Evolutionary conservation across 164 flowering plant genomes (phyloP).

Genomic region (Nymphaea thermarum): DNA sequence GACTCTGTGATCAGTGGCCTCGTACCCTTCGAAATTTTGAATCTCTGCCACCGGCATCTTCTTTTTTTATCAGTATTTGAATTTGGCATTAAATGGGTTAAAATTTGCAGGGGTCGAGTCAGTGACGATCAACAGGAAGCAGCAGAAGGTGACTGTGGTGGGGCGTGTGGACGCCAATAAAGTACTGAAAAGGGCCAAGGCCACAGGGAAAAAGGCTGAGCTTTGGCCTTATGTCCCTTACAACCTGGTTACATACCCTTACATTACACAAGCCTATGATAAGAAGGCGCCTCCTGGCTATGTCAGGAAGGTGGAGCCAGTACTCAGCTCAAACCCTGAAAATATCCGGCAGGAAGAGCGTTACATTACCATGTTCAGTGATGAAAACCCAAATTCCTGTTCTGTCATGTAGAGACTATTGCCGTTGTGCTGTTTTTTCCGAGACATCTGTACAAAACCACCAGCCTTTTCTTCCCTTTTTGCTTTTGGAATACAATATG

Average conservation of each 20-base stretch:
- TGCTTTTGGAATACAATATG: too few species aligned
- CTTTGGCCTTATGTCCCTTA: slow-evolving; percentile 85
- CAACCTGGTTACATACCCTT: slow-evolving; percentile 54
- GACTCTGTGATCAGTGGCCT: too few species aligned
- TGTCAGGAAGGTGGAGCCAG: slow-evolving; percentile 38
- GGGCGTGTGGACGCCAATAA: slow-evolving; percentile 62
- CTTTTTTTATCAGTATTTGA: too few species aligned
- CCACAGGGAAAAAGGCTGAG: slow-evolving; percentile 66
- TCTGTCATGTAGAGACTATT: slow-evolving; percentile 28
- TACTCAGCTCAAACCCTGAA: slow-evolving; percentile 16
- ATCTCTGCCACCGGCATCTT: not conserved
- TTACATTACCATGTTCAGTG: slow-evolving; percentile 62
- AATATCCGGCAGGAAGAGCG: slow-evolving; percentile 28
- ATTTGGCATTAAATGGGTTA: not conserved
- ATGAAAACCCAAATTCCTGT: slow-evolving; percentile 84
- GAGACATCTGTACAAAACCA: not conserved
- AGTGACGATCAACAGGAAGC: slow-evolving; percentile 67
- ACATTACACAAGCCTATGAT: slow-evolving; percentile 60
- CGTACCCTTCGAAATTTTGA: too few species aligned
- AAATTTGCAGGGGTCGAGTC: slow-evolving; percentile 46
- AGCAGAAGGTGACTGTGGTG: slow-evolving; percentile 65
- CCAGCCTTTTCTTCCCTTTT: too few species aligned
- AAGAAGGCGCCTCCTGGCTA: slow-evolving; percentile 78
- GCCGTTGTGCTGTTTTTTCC: not conserved
- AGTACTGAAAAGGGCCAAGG: slow-evolving; percentile 50